Percentiles rank a stretch among this genome's conserved stretches.
Evolutionary conservation across 305 asterid species (phyloP).

Genomic region (Fraxinus platypoda): DNA sequence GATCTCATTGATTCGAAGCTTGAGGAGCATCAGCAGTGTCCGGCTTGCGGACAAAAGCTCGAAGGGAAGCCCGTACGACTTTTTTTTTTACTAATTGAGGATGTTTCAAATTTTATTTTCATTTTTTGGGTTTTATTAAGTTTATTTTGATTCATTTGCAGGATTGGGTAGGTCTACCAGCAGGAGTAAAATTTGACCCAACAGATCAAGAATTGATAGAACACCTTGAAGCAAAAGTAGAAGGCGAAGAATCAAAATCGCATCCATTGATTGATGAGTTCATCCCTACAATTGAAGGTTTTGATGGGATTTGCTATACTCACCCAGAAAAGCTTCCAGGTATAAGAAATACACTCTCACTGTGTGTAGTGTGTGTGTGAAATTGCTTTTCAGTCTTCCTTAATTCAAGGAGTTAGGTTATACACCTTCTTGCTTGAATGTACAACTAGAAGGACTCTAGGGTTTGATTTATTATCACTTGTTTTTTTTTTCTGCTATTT

Average conservation of each 20-base stretch:
- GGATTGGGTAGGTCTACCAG: constrained; percentile 99
- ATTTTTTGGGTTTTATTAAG: not conserved
- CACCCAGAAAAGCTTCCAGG: constrained; percentile 99
- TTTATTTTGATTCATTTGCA: constrained; percentile 23
- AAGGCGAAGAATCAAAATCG: constrained; percentile 70
- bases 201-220: constrained; percentile 97
- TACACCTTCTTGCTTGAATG: constrained; percentile 23
- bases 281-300: constrained; percentile 95
- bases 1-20: constrained; percentile 98
- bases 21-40: constrained; percentile 97
- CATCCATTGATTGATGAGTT: constrained; percentile 98
- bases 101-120: not conserved
- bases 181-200: constrained; percentile 98
- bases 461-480: constrained; percentile 31
- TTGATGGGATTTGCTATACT: constrained; percentile 97
- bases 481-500: not conserved
- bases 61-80: constrained; percentile 80
- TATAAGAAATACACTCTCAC: constrained; percentile 23
- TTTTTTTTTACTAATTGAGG: not conserved
- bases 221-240: constrained; percentile 89
- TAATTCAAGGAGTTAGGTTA: constrained; percentile 44
- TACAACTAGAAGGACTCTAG: constrained; percentile 29
- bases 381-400: not conserved
- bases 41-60: constrained; percentile 94
- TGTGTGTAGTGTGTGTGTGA: not conserved